These are phyloP conservation scores for Suhomyces canberraensis DNA, from an alignment of 805 yeast species.

Conservation along the genomic window DNA sequence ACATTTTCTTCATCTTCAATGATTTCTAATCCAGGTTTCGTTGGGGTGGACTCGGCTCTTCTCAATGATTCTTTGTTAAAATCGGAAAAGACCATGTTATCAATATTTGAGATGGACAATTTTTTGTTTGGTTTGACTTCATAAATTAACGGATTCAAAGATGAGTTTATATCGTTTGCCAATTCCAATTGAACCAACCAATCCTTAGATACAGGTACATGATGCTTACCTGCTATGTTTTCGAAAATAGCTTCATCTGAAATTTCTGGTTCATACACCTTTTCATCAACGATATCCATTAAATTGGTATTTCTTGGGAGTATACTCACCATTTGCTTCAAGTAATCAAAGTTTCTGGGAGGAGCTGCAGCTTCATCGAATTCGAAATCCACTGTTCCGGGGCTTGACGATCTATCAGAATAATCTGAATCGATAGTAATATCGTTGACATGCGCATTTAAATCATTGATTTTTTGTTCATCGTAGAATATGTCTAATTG, in stretches of 20 bases:
- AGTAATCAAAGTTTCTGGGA: slow-evolving; percentile 27
- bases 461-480: slow-evolving; percentile 18
- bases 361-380: slow-evolving; percentile 11
- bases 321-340: slow-evolving; percentile 30
- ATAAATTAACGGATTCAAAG: slow-evolving; percentile 32
- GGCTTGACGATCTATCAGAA: slow-evolving; percentile 11
- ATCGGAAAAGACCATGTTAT: slow-evolving; percentile 47
- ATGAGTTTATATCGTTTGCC: slow-evolving; percentile 43
- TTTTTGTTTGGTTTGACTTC: slow-evolving; percentile 9
- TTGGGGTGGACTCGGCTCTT: slow-evolving; percentile 22
- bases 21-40: not conserved
- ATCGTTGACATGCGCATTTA: slow-evolving; percentile 28
- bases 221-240: slow-evolving; percentile 38
- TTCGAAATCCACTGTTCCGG: slow-evolving; percentile 12
- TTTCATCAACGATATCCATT: slow-evolving; percentile 51
- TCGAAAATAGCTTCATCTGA: slow-evolving; percentile 33
- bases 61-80: slow-evolving; percentile 26
- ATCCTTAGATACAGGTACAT: slow-evolving; percentile 49
- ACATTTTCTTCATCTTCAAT: slow-evolving; percentile 5
- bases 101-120: slow-evolving; percentile 37
- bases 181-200: slow-evolving; percentile 66
- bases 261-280: slow-evolving; percentile 69
- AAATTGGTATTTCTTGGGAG: slow-evolving; percentile 28
- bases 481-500: slow-evolving; percentile 21
- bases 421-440: slow-evolving; percentile 29